Percentiles rank a stretch among this genome's conserved stretches.
Conservation (phyloP, 345 rosid species). For the Rhizophora apiculata region DNA sequence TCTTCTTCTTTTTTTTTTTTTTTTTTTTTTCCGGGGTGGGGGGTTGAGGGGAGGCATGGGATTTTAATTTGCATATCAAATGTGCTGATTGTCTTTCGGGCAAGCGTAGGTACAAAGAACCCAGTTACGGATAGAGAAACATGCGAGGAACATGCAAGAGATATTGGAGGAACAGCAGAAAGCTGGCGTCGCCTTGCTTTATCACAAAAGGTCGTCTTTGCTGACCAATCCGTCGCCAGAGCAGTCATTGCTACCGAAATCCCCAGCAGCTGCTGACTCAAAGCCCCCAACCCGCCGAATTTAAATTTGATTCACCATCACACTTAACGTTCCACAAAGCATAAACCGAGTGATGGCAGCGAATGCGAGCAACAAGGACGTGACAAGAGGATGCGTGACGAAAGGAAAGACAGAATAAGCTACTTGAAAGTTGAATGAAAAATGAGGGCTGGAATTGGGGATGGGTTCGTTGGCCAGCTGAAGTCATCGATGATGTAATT, state of each 20-base stretch:
- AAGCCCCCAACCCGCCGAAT: conserved; percentile 23
- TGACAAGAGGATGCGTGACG: conserved; percentile 39
- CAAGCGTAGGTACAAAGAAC: conserved; percentile 54
- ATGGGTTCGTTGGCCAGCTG: too few species aligned
- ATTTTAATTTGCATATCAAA: too few species aligned
- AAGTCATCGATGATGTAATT: too few species aligned
- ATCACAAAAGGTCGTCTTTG: conserved; percentile 36
- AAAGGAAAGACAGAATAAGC: conserved; percentile 16
- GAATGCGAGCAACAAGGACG: conserved; percentile 28
- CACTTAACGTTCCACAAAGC: conserved; percentile 27
- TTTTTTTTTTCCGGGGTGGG: too few species aligned
- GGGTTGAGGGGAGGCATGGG: too few species aligned
- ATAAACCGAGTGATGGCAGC: conserved; percentile 27
- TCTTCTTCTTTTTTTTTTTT: too few species aligned
- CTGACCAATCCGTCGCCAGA: conserved; percentile 29
- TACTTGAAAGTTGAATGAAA: too few species aligned
- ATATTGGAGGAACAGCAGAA: conserved; percentile 78
- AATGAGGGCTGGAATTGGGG: too few species aligned
- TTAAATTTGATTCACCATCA: conserved; percentile 32
- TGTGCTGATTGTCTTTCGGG: too few species aligned
- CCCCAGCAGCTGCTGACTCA: conserved; percentile 17
- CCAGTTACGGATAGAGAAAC: conserved; percentile 84
- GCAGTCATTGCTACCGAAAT: conserved; percentile 23
- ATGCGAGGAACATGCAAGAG: conserved; percentile 73
- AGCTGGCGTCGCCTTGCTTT: conserved; percentile 46